phyloP scores from a whole-genome alignment of 2,329 filamentous ascomycete species.

The Trichophyton mentagrophytes region DNA sequence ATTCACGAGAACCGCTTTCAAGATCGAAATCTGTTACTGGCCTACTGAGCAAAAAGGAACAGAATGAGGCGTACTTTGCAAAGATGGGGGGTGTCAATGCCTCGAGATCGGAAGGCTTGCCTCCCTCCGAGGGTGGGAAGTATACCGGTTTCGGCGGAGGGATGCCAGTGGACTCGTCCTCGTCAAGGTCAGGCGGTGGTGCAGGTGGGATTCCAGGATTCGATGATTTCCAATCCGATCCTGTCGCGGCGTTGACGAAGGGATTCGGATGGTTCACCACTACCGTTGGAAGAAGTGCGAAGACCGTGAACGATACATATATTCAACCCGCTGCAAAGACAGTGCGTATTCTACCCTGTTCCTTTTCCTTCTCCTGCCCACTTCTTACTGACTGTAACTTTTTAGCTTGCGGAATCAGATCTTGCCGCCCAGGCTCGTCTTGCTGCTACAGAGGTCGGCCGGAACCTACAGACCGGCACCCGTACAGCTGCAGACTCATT shows the following conservation, averaged over 20 bases:
- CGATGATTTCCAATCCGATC: conserved; percentile 86
- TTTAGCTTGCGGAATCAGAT: conserved; percentile 64
- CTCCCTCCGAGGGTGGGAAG: conserved; percentile 84
- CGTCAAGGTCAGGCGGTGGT: conserved; percentile 13
- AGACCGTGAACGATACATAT: conserved; percentile 79
- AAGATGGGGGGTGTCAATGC: conserved; percentile 75
- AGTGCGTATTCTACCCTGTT: conserved; percentile 38
- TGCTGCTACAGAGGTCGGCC: conserved; percentile 42
- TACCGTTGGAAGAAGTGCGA: conserved; percentile 78
- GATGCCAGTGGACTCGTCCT: conserved; percentile 40
- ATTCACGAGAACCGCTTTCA: conserved; percentile 12
- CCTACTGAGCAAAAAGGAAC: conserved; percentile 43
- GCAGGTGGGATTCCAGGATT: conserved; percentile 46
- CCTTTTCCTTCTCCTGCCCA: neutral
- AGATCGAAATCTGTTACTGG: conserved; percentile 17
- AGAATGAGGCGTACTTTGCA: conserved; percentile 84
- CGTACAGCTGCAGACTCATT: conserved; percentile 67
- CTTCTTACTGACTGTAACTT: neutral
- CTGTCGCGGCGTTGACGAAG: conserved; percentile 74
- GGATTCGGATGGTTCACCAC: conserved; percentile 89
- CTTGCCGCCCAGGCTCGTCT: conserved; percentile 58
- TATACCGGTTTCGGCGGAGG: conserved; percentile 76
- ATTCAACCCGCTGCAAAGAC: conserved; percentile 86
- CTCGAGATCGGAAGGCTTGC: conserved; percentile 55
- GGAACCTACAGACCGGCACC: conserved; percentile 52